Evolutionary conservation across 1,139 yeast species (phyloP), one percentile per base, ranked within the genome.

Genomic region (Saccharomyces hybrid): DNA sequence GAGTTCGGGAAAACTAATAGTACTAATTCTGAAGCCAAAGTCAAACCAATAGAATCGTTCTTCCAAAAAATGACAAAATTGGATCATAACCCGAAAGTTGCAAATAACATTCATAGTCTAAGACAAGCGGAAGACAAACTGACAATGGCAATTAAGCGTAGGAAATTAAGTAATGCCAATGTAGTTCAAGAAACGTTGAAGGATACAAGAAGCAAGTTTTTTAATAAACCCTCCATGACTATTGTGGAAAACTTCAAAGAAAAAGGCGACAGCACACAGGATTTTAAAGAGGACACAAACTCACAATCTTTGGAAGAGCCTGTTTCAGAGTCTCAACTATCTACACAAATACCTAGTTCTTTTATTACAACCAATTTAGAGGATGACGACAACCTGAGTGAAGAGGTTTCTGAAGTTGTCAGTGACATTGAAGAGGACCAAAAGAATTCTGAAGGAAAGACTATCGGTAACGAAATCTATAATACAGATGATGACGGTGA

Each of bases 311-410:
- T 11, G 9, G 25, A 4, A 11, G 44, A 5, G 5, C 5, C 44
- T 20, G 7, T 38, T 38, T 20, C 67, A 2, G 66, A 63, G 34
- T 65, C 68, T 11, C 56, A 58, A 46, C 26, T 60, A n/a, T 58
- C 66, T 4, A 67, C 68, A 6, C 63, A 64, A 38, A 53, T 60
- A 66, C 75, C 66, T 71, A 73, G 62, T 66, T 72, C 50, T 60
- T 62, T 49, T 71, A 71, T 60, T 73, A 73, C 16, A 76, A 75
- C 51, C 29, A 48, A 57, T 20, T 58, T 56, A 42, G 53, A 51
- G 14, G 58, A 53, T 50, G 51, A 38, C 20, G 44, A 38, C 14
- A 34, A 46, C 31, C 48, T 32, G 26, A 27, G 16, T 28, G 14
- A 20, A 50, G 26, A 20, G n/a, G 8, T 47, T 23, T 26, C 16